Percentiles rank a stretch among this genome's conserved stretches.
These are phyloP conservation scores for Apostasia ramifera DNA, from an alignment of 106 monocot species.

Conservation along the genomic window DNA sequence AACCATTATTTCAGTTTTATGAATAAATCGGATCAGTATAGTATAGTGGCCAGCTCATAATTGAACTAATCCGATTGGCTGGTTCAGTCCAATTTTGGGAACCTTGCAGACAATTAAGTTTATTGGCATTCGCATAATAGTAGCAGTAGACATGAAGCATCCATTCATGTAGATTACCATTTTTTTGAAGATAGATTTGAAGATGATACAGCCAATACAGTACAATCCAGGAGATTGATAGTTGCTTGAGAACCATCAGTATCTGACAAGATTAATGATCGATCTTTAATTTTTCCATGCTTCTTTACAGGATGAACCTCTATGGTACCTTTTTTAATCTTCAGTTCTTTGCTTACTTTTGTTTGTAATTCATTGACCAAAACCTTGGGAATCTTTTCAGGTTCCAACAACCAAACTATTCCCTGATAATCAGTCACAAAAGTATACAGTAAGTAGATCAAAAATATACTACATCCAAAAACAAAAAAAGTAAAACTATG, in stretches of 20 bases:
- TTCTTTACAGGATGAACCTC: conserved; percentile 86
- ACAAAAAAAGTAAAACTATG: neutral
- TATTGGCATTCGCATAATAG: too few species aligned
- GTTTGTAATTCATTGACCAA: conserved; percentile 29
- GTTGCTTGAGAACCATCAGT: conserved; percentile 39
- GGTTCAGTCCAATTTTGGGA: too few species aligned
- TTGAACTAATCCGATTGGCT: too few species aligned
- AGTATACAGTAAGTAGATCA: neutral
- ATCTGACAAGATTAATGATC: conserved; percentile 46
- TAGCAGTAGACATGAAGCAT: neutral
- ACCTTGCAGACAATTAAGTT: too few species aligned
- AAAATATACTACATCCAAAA: neutral
- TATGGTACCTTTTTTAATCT: conserved; percentile 43
- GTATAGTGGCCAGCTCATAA: too few species aligned
- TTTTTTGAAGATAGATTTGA: conserved; percentile 63
- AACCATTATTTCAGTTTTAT: too few species aligned
- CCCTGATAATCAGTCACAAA: conserved; percentile 41
- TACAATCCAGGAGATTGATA: conserved; percentile 54
- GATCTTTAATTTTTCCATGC: conserved; percentile 66
- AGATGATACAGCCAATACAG: conserved; percentile 63
- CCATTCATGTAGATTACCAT: conserved; percentile 44
- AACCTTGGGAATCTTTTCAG: conserved; percentile 48
- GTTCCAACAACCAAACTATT: conserved; percentile 73
- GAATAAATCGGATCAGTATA: too few species aligned
- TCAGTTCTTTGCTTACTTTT: conserved; percentile 45